phyloP scores from a whole-genome alignment of 2,329 filamentous ascomycete species.

The Cercospora brassicicola region DNA sequence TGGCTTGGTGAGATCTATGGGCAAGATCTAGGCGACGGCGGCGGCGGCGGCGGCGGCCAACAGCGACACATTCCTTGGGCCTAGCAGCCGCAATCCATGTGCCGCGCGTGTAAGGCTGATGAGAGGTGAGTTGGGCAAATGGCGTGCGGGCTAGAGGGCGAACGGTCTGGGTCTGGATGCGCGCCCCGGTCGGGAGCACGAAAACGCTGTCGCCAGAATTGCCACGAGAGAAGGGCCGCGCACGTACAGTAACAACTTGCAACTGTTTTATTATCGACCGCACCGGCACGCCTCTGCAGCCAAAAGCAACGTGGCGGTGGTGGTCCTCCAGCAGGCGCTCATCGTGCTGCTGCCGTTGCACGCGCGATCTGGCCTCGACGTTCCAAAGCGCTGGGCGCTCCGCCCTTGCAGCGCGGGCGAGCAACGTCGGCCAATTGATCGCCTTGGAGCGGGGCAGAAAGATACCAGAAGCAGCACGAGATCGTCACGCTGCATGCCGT shows the following conservation, averaged over 20 bases:
- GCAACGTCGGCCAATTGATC: background rate
- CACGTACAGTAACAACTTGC: background rate
- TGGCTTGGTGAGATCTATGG: background rate
- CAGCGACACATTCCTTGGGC: background rate
- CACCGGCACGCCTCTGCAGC: background rate
- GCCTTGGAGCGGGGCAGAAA: background rate
- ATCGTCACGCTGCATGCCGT: slow-evolving; percentile 1
- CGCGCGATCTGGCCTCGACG: background rate
- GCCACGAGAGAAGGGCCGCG: background rate
- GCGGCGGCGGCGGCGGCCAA: background rate
- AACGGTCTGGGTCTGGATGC: background rate
- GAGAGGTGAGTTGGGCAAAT: background rate
- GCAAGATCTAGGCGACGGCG: slow-evolving; percentile 4
- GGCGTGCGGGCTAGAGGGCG: background rate
- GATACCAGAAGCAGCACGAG: background rate
- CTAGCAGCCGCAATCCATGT: background rate
- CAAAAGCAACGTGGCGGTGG: background rate
- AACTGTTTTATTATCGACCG: background rate
- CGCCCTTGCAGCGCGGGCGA: background rate
- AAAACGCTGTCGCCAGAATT: background rate
- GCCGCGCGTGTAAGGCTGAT: background rate
- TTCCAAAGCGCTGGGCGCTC: background rate
- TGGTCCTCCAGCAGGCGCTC: background rate
- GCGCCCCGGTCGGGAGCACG: background rate
- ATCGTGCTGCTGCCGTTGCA: background rate